Conservation (phyloP, 768 basidiomycete genomes). For the Hypholoma sublateritium region DNA sequence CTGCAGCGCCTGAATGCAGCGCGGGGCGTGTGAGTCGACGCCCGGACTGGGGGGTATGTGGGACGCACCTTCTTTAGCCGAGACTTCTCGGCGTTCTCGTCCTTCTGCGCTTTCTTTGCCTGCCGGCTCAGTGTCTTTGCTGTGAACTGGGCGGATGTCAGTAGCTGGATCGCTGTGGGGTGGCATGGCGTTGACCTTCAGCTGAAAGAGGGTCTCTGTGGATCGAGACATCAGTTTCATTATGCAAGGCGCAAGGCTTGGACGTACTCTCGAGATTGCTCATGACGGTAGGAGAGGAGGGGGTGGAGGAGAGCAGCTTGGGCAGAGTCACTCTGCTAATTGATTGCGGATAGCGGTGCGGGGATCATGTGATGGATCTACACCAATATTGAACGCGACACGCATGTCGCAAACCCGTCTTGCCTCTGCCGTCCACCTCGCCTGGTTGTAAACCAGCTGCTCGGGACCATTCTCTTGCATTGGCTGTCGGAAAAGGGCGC, state of each 20-base stretch:
- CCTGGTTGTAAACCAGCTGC: neutral
- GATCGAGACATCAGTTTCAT: slow-evolving; percentile 29
- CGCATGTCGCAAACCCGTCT: neutral
- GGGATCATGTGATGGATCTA: slow-evolving; percentile 2
- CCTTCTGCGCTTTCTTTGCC: slow-evolving; percentile 97
- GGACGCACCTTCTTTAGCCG: slow-evolving; percentile 87
- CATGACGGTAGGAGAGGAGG: slow-evolving; percentile 39
- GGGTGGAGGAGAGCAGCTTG: slow-evolving; percentile 5
- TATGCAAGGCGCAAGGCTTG: neutral
- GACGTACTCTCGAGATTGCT: slow-evolving; percentile 88
- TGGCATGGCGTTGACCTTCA: slow-evolving; percentile 63
- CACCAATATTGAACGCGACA: neutral
- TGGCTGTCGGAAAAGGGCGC: neutral
- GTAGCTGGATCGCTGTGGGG: neutral
- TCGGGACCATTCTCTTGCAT: neutral
- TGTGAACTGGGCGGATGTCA: slow-evolving; percentile 70
- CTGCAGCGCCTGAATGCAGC: slow-evolving; percentile 72
- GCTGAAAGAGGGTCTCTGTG: slow-evolving; percentile 95
- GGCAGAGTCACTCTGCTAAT: neutral
- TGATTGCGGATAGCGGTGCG: slow-evolving; percentile 1
- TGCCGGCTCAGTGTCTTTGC: slow-evolving; percentile 93
- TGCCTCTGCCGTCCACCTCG: neutral
- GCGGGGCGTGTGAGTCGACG: slow-evolving; percentile 1
- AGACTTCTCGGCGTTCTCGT: slow-evolving; percentile 85
- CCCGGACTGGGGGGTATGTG: neutral